phyloP scores from a whole-genome alignment of 2,329 filamentous ascomycete species.

The Trichoderma sp. region DNA sequence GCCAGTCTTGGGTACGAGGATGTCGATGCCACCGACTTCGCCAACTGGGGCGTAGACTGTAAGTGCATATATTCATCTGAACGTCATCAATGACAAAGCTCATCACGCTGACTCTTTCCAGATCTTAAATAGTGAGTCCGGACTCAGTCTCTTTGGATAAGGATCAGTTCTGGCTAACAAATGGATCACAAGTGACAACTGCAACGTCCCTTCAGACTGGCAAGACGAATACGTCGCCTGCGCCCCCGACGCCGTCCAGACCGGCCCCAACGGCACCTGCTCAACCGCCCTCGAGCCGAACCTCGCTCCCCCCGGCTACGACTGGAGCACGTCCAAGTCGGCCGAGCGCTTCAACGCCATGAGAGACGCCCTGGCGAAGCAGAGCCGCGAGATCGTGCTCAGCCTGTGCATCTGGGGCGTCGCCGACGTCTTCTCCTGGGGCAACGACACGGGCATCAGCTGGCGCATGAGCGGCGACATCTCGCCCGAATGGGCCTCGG shows the following conservation, averaged over 20 bases:
- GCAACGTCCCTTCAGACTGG: conserved; percentile 46
- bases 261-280: conserved; percentile 29
- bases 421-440: conserved; percentile 54
- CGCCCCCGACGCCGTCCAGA: conserved; percentile 32
- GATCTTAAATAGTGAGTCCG: conserved; percentile 29
- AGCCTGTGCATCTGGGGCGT: conserved; percentile 58
- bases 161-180: neutral
- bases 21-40: conserved; percentile 60
- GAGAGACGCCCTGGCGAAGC: conserved; percentile 53
- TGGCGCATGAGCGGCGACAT: conserved; percentile 52
- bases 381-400: conserved; percentile 52
- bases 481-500: conserved; percentile 40
- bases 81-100: neutral
- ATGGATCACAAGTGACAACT: conserved; percentile 50
- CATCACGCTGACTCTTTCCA: conserved; percentile 4
- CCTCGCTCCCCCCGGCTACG: conserved; percentile 32
- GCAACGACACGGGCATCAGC: conserved; percentile 50
- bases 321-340: conserved; percentile 36
- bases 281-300: conserved; percentile 6
- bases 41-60: conserved; percentile 61
- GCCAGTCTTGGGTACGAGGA: conserved; percentile 59
- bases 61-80: conserved; percentile 30
- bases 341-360: conserved; percentile 52
- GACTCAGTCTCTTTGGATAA: neutral
- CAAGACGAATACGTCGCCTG: conserved; percentile 40